Evolutionary conservation across 345 rosid species (phyloP).

Genomic region (Eucalyptus virginea): DNA sequence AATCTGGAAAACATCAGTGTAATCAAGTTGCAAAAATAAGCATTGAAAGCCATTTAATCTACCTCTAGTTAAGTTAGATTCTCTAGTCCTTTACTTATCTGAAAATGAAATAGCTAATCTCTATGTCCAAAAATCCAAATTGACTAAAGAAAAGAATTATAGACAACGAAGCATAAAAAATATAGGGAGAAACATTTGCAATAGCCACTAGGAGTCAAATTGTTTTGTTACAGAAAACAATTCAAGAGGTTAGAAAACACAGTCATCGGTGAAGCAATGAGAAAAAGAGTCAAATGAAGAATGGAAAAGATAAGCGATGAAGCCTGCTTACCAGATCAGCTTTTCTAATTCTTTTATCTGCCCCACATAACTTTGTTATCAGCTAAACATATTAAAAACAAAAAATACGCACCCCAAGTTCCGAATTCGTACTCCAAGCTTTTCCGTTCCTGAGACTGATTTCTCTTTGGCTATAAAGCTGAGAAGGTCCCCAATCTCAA

Average conservation of each 20-base stretch:
- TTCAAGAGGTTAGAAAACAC: background rate
- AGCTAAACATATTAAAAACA: background rate
- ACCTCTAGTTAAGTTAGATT: background rate
- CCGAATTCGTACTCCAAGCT: slow-evolving; percentile 71
- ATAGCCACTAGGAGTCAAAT: background rate
- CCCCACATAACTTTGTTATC: background rate
- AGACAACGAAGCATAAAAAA: background rate
- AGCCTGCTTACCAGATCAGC: background rate
- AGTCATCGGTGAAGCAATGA: background rate
- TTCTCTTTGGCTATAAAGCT: slow-evolving; percentile 35
- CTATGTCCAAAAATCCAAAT: background rate
- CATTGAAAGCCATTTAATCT: background rate
- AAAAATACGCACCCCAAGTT: slow-evolving; percentile 50
- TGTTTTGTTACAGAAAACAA: background rate
- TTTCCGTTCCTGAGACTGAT: slow-evolving; percentile 14
- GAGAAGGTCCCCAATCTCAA: slow-evolving; percentile 49
- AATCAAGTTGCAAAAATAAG: background rate
- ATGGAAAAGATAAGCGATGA: background rate
- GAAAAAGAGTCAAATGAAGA: background rate
- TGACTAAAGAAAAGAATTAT: background rate
- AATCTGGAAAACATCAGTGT: background rate
- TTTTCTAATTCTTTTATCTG: background rate
- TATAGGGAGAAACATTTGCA: background rate
- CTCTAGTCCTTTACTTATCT: background rate
- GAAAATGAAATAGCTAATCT: background rate